Conservation (phyloP, 768 basidiomycete species). For the Kwoniella shandongensis region DNA sequence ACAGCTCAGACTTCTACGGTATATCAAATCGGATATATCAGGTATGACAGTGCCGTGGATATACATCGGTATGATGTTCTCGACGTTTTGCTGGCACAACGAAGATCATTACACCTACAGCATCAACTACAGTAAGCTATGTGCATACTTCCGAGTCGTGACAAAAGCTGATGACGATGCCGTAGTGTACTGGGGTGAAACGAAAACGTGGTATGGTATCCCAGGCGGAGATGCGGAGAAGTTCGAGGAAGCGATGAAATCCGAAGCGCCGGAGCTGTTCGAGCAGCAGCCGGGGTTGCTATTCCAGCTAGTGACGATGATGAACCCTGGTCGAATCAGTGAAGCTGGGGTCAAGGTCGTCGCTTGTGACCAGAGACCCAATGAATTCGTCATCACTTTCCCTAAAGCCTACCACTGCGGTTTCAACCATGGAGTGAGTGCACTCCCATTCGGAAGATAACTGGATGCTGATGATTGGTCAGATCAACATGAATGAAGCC, state of each 20-base stretch:
- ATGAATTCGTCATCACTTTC: constrained; percentile 96
- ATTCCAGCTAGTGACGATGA: constrained; percentile 94
- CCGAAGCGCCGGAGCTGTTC: constrained; percentile 95
- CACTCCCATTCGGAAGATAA: neutral
- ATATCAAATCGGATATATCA: constrained; percentile 97
- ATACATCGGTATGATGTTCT: constrained; percentile 98
- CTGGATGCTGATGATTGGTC: constrained; percentile 12
- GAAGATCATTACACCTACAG: constrained; percentile 99
- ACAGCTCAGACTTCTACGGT: constrained; percentile 67
- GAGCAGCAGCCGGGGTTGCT: constrained; percentile 95
- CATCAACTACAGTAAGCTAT: constrained; percentile 78
- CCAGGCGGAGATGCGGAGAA: constrained; percentile 93
- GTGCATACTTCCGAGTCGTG: neutral
- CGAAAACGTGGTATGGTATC: constrained; percentile 99
- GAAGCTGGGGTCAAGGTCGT: constrained; percentile 88
- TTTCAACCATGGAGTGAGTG: constrained; percentile 93
- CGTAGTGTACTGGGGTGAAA: constrained; percentile 97
- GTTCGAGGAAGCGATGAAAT: constrained; percentile 92
- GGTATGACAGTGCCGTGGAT: constrained; percentile 99
- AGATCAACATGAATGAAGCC: constrained; percentile 99
- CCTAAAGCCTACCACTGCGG: constrained; percentile 98
- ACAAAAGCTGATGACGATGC: neutral
- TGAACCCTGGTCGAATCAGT: constrained; percentile 84
- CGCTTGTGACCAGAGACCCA: constrained; percentile 93
- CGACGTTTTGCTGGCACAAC: constrained; percentile 99